Evolutionary conservation across 345 rosid species (phyloP).

Genomic region (Citrus cavaleriei): DNA sequence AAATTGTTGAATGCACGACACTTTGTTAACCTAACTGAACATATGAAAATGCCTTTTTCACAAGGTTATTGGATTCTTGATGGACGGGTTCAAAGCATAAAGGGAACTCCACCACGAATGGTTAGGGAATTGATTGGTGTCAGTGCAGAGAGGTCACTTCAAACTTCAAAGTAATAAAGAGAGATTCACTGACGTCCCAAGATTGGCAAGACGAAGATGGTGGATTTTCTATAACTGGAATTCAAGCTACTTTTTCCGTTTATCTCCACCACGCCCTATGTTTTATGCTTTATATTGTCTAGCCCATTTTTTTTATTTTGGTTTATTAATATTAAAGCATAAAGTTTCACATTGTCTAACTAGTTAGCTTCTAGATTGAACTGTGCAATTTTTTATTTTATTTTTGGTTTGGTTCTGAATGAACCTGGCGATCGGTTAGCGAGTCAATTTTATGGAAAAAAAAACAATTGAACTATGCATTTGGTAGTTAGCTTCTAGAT

Average conservation of each 20-base stretch:
- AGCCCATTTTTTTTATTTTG: background rate
- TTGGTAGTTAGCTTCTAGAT: background rate
- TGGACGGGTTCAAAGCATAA: constrained; percentile 4
- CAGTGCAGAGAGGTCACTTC: constrained; percentile 15
- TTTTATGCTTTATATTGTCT: background rate
- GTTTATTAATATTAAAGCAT: background rate
- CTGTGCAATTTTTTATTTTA: too few relatives aligned
- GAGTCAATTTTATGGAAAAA: too few relatives aligned
- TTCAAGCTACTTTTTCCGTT: background rate
- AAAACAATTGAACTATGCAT: too few relatives aligned
- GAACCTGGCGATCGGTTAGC: too few relatives aligned
- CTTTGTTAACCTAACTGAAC: background rate
- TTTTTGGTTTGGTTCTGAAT: too few relatives aligned
- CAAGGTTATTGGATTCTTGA: constrained; percentile 15
- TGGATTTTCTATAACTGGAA: constrained; percentile 19
- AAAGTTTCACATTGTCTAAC: background rate
- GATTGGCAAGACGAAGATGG: background rate
- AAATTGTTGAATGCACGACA: constrained; percentile 2
- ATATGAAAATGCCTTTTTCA: background rate
- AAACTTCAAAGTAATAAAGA: constrained; percentile 5
- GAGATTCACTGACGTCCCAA: constrained; percentile 1
- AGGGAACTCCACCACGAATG: constrained; percentile 12
- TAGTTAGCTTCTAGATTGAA: background rate
- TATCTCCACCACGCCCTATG: background rate
- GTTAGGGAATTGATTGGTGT: background rate